Percentiles rank a stretch among this genome's conserved stretches.
phyloP scores from a whole-genome alignment of 768 basidiomycete genomes.

The Trametes cubensis region DNA sequence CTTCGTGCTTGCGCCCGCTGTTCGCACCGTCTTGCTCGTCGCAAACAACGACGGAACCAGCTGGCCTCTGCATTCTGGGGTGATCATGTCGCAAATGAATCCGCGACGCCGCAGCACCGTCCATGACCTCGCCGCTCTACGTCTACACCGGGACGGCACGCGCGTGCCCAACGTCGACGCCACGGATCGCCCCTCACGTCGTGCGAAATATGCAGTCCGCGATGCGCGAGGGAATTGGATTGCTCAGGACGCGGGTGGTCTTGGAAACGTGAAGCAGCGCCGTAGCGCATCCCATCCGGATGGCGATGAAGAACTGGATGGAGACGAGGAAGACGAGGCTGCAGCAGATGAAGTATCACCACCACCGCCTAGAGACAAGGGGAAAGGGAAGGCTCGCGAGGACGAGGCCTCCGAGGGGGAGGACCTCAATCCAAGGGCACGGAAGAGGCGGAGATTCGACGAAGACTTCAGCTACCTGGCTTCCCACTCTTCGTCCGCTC shows the following conservation, averaged over 20 bases:
- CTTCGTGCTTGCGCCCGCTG: constrained; percentile 6
- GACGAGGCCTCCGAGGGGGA: constrained; percentile 20
- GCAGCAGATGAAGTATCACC: constrained; percentile 22
- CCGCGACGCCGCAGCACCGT: constrained; percentile 51
- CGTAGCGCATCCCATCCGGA: constrained; percentile 26
- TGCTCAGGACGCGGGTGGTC: constrained; percentile 66
- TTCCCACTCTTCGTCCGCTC: constrained; percentile 27
- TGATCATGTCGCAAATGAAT: constrained; percentile 17
- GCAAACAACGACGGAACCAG: not conserved
- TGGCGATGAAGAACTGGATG: constrained; percentile 28
- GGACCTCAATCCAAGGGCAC: constrained; percentile 32
- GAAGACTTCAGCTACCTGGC: constrained; percentile 59
- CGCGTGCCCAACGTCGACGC: constrained; percentile 51
- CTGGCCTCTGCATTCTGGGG: constrained; percentile 6
- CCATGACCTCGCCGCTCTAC: constrained; percentile 66
- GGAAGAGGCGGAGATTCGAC: constrained; percentile 49
- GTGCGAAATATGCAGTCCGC: constrained; percentile 40
- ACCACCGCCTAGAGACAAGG: constrained; percentile 29
- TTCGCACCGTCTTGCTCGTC: constrained; percentile 2
- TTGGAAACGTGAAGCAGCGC: constrained; percentile 43
- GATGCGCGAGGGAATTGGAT: constrained; percentile 65
- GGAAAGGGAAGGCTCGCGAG: constrained; percentile 26
- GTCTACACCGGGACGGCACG: constrained; percentile 64
- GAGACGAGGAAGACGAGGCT: constrained; percentile 31
- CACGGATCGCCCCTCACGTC: constrained; percentile 38